These are phyloP conservation scores for Mycena amicta DNA, from an alignment of 768 basidiomycete genomes.

Conservation along the genomic window DNA sequence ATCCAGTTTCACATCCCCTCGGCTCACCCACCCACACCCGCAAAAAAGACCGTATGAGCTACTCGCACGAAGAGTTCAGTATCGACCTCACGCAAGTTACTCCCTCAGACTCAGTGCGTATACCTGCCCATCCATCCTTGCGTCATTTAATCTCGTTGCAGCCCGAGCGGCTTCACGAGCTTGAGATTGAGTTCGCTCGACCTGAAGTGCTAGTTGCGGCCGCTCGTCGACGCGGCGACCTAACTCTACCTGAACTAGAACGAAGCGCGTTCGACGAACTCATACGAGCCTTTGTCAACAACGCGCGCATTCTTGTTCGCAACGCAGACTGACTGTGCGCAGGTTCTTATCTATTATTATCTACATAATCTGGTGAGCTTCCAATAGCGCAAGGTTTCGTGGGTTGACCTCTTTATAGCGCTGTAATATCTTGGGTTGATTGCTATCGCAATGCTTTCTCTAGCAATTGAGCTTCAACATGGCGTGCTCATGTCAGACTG, in stretches of 20 bases:
- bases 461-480: too few relatives aligned
- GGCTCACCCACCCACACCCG: slow-evolving; percentile 64
- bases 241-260: slow-evolving; percentile 60
- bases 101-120: slow-evolving; percentile 48
- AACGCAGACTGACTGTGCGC: slow-evolving; percentile 48
- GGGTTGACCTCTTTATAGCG: background rate
- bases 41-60: slow-evolving; percentile 89
- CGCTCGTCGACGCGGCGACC: slow-evolving; percentile 59
- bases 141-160: slow-evolving; percentile 26
- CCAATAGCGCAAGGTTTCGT: background rate
- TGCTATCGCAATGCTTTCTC: slow-evolving; percentile 1
- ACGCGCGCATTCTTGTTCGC: slow-evolving; percentile 84
- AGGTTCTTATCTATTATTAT: background rate
- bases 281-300: slow-evolving; percentile 90
- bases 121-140: slow-evolving; percentile 1
- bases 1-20: slow-evolving; percentile 64
- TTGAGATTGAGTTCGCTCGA: slow-evolving; percentile 87
- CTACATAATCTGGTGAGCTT: background rate
- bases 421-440: background rate
- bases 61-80: slow-evolving; percentile 89
- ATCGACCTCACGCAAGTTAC: slow-evolving; percentile 95
- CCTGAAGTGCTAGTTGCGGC: slow-evolving; percentile 74
- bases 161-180: slow-evolving; percentile 75
- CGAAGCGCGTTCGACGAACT: slow-evolving; percentile 86
- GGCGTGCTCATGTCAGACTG: too few relatives aligned